These are phyloP conservation scores for Wickerhamiella brachini DNA, from an alignment of 805 yeast genomes.

Conservation along the genomic window DNA sequence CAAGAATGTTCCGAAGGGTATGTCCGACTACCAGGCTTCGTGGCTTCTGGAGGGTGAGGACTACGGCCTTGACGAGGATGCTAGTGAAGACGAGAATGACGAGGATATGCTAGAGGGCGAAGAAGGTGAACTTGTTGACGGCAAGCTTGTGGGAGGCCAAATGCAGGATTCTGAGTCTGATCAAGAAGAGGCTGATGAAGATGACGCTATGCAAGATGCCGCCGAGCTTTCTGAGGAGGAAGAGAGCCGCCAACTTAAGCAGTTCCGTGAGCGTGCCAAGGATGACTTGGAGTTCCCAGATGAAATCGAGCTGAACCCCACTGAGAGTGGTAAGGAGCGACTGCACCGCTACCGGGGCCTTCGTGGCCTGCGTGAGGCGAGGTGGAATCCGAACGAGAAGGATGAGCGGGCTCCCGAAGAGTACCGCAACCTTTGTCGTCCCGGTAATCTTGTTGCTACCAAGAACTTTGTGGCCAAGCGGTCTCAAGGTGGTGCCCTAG, in stretches of 20 bases:
- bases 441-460: constrained; percentile 65
- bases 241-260: constrained; percentile 61
- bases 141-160: neutral
- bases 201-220: constrained; percentile 24
- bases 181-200: constrained; percentile 15
- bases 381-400: constrained; percentile 77
- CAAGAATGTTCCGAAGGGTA: constrained; percentile 48
- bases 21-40: constrained; percentile 62
- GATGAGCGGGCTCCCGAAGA: constrained; percentile 65
- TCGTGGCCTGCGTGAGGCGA: constrained; percentile 61
- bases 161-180: constrained; percentile 9
- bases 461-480: constrained; percentile 55
- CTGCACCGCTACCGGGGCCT: constrained; percentile 75
- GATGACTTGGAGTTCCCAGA: constrained; percentile 94
- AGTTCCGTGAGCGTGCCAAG: constrained; percentile 52
- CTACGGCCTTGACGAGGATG: constrained; percentile 29
- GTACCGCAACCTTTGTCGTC: constrained; percentile 62
- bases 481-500: constrained; percentile 23
- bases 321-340: constrained; percentile 61
- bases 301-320: constrained; percentile 75
- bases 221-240: constrained; percentile 63
- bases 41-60: constrained; percentile 46
- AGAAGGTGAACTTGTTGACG: constrained; percentile 17
- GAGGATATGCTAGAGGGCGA: constrained; percentile 17
- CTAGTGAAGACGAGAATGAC: constrained; percentile 18